Evolutionary conservation across 2,329 filamentous ascomycete genomes (phyloP), one percentile per base, ranked within the genome.

Genomic region (Colletotrichum liaoningense): DNA sequence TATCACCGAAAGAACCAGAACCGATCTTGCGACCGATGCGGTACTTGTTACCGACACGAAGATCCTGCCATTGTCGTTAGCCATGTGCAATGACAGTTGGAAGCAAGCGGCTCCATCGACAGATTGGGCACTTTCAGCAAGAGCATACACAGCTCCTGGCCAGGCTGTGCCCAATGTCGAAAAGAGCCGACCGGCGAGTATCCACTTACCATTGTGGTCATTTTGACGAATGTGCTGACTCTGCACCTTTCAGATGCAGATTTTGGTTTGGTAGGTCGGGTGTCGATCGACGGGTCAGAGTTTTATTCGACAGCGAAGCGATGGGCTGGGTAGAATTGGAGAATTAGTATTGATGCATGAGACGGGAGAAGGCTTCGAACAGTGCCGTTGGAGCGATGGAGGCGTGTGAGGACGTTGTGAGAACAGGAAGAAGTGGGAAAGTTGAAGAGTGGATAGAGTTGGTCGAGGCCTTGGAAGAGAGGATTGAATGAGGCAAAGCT

Each of bases 41-140:
- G 92, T 99, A 99, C 84, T 99, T 98, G 86, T 98, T 98, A 86
- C 97, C 97, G 86, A 99, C 97, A 82, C 97, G 95, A 81, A 99
- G 92, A 91, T 99, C 97, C 96, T 98, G 80, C 6, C 16, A 30
- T 42, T 7, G 49, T 62, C 3, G 73, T 80, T 76, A 80, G 77
- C 46, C 26, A 55, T 46, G 28, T 26, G n/a, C 28, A 22, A n/a
- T 22, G 24, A 14, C 5, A 26, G 12, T 30, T 54, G 62, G 26
- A 9, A 19, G n/a, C 7, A 19, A n/a, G 30, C 8, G 42, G 7
- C 19, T 49, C 42, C 19, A 19, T 49, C 19, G 19, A 49, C 19
- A 49, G 5, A 22, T 49, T 22, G 42, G 4, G 42, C 42, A 11
- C 19, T 49, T 49, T 22, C 16, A 49, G 19, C 42, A 9, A 49